Percentiles rank a stretch among this genome's conserved stretches.
Evolutionary conservation across 768 basidiomycete genomes (phyloP).

Genomic region (Lentinula sp.): DNA sequence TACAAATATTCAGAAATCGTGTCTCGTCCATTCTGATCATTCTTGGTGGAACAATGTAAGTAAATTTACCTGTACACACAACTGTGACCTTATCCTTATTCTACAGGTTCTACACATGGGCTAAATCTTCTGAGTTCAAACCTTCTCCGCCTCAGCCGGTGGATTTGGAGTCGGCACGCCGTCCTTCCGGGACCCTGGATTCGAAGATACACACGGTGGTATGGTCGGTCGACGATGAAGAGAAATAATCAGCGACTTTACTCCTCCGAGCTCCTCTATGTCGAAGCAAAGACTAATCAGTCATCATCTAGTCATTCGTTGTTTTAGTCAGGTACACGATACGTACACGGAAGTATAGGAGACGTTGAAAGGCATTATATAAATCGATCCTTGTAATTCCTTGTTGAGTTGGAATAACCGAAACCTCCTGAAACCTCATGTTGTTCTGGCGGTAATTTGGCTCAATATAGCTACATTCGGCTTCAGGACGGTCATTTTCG

Average conservation of each 20-base stretch:
- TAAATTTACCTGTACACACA: neutral
- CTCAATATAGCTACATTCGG: too few species aligned
- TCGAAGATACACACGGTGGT: slow-evolving; percentile 13
- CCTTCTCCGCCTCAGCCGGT: neutral
- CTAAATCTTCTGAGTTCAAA: slow-evolving; percentile 25
- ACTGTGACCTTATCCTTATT: neutral
- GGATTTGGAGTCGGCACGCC: neutral
- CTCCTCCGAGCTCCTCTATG: too few species aligned
- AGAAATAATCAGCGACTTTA: neutral
- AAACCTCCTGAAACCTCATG: too few species aligned
- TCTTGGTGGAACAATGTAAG: slow-evolving; percentile 58
- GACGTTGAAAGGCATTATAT: too few species aligned
- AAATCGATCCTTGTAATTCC: too few species aligned
- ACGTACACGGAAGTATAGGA: too few species aligned
- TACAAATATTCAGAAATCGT: slow-evolving; percentile 40
- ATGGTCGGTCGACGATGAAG: slow-evolving; percentile 21
- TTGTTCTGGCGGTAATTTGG: too few species aligned
- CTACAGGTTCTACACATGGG: slow-evolving; percentile 47
- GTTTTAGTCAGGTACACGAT: too few species aligned
- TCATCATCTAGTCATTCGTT: too few species aligned
- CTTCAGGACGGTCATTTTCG: too few species aligned
- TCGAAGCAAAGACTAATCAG: too few species aligned
- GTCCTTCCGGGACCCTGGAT: slow-evolving; percentile 10
- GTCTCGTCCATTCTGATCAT: slow-evolving; percentile 62
- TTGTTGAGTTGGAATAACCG: too few species aligned